phyloP scores from a whole-genome alignment of 2,329 filamentous ascomycete species.

The Ustilaginoidea virens region DNA sequence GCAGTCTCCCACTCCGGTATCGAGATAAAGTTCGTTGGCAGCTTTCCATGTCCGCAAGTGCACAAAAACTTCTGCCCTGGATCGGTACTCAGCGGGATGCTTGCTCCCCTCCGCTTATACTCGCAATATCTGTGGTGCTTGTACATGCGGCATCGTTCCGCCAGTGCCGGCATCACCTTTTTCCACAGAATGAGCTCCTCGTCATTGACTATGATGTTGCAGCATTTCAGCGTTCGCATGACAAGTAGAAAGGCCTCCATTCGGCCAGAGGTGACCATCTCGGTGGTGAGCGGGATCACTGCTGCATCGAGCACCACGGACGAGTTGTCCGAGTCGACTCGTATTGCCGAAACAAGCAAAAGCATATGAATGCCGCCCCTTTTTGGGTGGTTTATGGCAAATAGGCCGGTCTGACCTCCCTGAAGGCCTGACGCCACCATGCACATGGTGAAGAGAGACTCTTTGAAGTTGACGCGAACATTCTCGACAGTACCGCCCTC shows the following conservation, averaged over 20 bases:
- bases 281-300: conserved; percentile 25
- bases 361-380: conserved; percentile 24
- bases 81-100: conserved; percentile 23
- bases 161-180: conserved; percentile 24
- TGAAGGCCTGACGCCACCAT: conserved; percentile 29
- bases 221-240: conserved; percentile 19
- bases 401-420: conserved; percentile 27
- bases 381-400: conserved; percentile 22
- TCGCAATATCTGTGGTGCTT: conserved; percentile 25
- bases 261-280: conserved; percentile 15
- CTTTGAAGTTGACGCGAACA: conserved; percentile 29
- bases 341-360: conserved; percentile 23
- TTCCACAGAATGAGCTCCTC: conserved; percentile 43
- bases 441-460: conserved; percentile 31
- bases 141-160: conserved; percentile 34
- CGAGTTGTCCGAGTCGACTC: conserved; percentile 25
- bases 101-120: conserved; percentile 20
- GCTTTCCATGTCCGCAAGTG: conserved; percentile 26
- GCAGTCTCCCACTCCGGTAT: conserved; percentile 28
- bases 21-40: conserved; percentile 23
- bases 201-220: conserved; percentile 28
- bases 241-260: conserved; percentile 24
- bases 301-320: conserved; percentile 31
- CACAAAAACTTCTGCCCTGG: conserved; percentile 24
- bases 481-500: conserved; percentile 13